A percentile compares a stretch with the other conserved stretches of the same genome.
phyloP scores from a whole-genome alignment of 352 stramenopile species.

The Globisporangium nagaii region DNA sequence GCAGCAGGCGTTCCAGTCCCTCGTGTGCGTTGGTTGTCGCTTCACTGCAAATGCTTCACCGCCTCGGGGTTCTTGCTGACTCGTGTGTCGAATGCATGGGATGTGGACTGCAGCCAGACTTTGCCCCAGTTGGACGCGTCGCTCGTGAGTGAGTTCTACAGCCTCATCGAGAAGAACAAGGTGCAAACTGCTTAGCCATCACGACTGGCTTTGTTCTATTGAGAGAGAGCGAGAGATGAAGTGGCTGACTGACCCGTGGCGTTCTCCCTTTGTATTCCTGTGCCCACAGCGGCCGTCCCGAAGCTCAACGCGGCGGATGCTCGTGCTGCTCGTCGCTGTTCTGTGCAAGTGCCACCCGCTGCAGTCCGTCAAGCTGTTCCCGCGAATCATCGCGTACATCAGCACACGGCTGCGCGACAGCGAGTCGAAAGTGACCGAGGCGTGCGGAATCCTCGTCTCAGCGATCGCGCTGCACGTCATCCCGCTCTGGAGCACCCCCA shows the following conservation, averaged over 20 bases:
- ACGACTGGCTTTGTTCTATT: background rate
- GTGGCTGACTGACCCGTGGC: background rate
- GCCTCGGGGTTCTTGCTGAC: no score
- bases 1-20: constrained; percentile 42
- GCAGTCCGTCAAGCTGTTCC: constrained; percentile 26
- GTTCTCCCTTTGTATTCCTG: background rate
- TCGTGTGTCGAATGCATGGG: no score
- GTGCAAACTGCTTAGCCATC: constrained; percentile 17
- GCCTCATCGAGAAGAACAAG: constrained; percentile 59
- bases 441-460: constrained; percentile 47
- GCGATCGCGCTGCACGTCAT: constrained; percentile 42
- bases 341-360: constrained; percentile 45
- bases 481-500: constrained; percentile 7
- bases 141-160: constrained; percentile 35
- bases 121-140: constrained; percentile 27
- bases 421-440: constrained; percentile 45
- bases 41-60: no score
- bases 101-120: constrained; percentile 20
- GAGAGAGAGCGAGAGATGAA: no score
- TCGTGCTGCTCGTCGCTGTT: constrained; percentile 49
- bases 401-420: constrained; percentile 50
- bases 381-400: constrained; percentile 37
- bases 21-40: constrained; percentile 50
- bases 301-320: constrained; percentile 50
- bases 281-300: constrained; percentile 26